These are phyloP conservation scores for Trametes pubescens DNA, from an alignment of 1,284 basidiomycete species.

Conservation along the genomic window DNA sequence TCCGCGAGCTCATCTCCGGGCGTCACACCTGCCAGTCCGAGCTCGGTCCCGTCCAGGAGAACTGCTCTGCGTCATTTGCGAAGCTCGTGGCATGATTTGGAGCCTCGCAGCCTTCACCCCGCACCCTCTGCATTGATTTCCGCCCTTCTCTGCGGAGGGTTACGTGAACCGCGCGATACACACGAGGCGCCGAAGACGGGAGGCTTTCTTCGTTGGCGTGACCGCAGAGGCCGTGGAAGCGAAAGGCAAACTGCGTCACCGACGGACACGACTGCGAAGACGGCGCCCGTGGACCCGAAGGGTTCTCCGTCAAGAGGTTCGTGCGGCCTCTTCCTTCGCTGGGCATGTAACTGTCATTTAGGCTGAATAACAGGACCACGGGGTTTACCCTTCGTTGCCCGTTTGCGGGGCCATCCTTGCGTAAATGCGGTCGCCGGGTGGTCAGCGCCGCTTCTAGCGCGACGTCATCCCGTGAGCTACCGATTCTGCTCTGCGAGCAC, in stretches of 20 bases:
- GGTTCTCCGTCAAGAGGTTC: not conserved
- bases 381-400: slow-evolving; percentile 3
- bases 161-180: slow-evolving; percentile 17
- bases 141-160: slow-evolving; percentile 5
- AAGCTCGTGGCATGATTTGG: slow-evolving; percentile 1
- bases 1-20: slow-evolving; percentile 27
- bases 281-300: not conserved
- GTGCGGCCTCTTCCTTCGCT: not conserved
- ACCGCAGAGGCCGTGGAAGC: slow-evolving; percentile 15
- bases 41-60: slow-evolving; percentile 22
- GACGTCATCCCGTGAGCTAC: slow-evolving; percentile 10
- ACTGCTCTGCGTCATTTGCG: not conserved
- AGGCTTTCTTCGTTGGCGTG: not conserved
- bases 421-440: slow-evolving; percentile 1
- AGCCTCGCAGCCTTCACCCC: not conserved
- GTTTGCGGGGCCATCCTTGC: not conserved
- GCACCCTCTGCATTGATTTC: not conserved
- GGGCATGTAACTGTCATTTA: slow-evolving; percentile 5
- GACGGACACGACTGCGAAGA: not conserved
- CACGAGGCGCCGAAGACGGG: slow-evolving; percentile 23
- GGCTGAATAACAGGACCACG: slow-evolving; percentile 5
- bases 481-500: not conserved
- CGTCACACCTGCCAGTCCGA: slow-evolving; percentile 19
- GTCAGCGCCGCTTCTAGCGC: not conserved
- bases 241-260: slow-evolving; percentile 23